Evolutionary conservation across 768 basidiomycete species (phyloP), one percentile per base, ranked within the genome.

Genomic region (Mrakia hoshinonis): DNA sequence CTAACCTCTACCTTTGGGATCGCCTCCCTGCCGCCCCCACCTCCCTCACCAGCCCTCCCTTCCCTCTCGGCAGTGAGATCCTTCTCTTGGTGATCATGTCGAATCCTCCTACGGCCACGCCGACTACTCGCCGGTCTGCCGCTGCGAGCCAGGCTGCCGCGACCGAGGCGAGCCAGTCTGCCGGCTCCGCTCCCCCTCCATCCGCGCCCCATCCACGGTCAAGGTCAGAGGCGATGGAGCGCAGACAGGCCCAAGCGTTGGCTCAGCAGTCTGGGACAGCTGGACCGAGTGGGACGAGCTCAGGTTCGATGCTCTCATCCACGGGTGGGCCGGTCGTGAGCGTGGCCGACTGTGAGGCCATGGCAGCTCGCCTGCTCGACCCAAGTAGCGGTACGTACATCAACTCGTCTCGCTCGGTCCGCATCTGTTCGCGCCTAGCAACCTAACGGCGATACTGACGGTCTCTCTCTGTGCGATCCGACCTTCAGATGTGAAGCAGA

Each of bases 311-410:
- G 43, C 43, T 15, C 26, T 61, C 64, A 1, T 24, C 48, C 13
- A 34, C 64, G 13, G 46, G 29, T 0, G 43, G 38, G 24, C n/a
- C 43, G 10, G 46, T 66, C 10, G 72, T 68, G 1, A 73, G 67
- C 67, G 67, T 73, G 34, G 65, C 67, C 1, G 79, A 80, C 52
- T 80, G 79, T 68, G 79, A 80, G 70, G 73, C 69, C 3, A 68
- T 78, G 62, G 79, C 77, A 4, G 74, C 75, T 18, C 75, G 76
- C 54, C 65, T 80, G 55, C 39, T 75, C 22, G 79, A 80, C 71
- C 75, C 77, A 2, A 69, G 58, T n/a, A 55, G 74, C 13, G 74
- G 78, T 78, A 64, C 55, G 74, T 73, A 38, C 26, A 15, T 7
- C 34, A 18, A n/a, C n/a, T 54, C 38, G n/a, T 31, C 66, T 46